Conservation (phyloP, 2,329 filamentous ascomycete genomes). For the Apiospora saccharicola region DNA sequence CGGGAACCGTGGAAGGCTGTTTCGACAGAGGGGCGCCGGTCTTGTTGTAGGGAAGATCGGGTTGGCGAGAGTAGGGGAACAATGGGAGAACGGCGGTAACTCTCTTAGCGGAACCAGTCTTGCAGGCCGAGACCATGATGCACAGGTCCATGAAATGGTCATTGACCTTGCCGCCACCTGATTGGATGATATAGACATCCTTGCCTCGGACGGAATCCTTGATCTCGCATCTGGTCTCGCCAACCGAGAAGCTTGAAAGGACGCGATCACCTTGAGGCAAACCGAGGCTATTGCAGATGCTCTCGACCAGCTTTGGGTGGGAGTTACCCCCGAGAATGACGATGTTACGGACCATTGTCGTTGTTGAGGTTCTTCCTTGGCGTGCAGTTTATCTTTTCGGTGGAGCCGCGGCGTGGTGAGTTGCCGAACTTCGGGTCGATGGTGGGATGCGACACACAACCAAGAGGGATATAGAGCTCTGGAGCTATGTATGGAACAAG, state of each 20-base stretch:
- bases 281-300: constrained; percentile 87
- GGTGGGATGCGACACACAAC: constrained; percentile 5
- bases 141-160: constrained; percentile 96
- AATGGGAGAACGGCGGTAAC: constrained; percentile 94
- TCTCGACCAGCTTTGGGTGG: constrained; percentile 86
- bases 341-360: constrained; percentile 84
- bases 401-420: constrained; percentile 12
- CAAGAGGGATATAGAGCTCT: not conserved
- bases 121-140: constrained; percentile 98
- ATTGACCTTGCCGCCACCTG: constrained; percentile 90
- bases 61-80: constrained; percentile 96
- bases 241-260: constrained; percentile 91
- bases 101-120: constrained; percentile 87
- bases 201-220: constrained; percentile 96
- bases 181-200: constrained; percentile 98
- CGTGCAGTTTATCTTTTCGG: constrained; percentile 1
- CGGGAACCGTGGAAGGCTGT: constrained; percentile 58
- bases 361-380: constrained; percentile 33
- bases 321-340: constrained; percentile 93
- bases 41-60: constrained; percentile 97
- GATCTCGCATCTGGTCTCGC: constrained; percentile 95
- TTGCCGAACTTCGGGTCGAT: not conserved
- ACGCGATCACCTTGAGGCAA: constrained; percentile 85
- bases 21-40: constrained; percentile 86
- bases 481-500: not conserved